These are phyloP conservation scores for Metarhizium sp. DNA, from an alignment of 2,329 filamentous ascomycete genomes.

Conservation along the genomic window DNA sequence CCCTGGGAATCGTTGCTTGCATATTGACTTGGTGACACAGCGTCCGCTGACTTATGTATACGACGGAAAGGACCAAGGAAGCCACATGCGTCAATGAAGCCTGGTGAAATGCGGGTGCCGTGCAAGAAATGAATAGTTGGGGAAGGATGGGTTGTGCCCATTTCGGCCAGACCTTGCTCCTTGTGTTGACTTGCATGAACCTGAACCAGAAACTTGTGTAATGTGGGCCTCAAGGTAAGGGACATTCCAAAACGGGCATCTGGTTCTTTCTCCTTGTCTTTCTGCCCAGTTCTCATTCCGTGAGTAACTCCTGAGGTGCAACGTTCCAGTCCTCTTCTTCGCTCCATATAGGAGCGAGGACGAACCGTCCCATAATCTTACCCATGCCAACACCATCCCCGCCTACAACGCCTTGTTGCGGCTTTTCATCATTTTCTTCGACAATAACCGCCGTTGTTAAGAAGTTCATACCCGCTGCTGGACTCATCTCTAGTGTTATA, in stretches of 20 bases:
- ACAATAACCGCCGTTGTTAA: slow-evolving; percentile 50
- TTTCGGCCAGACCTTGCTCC: neutral
- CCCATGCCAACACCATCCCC: slow-evolving; percentile 53
- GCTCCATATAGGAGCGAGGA: slow-evolving; percentile 47
- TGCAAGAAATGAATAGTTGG: too few relatives aligned
- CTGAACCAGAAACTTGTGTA: neutral
- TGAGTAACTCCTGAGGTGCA: slow-evolving; percentile 23
- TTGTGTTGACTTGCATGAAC: neutral
- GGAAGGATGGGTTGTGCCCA: too few relatives aligned
- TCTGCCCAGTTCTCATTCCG: neutral
- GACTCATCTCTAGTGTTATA: slow-evolving; percentile 39
- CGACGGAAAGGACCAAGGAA: too few relatives aligned
- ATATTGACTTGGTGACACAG: neutral
- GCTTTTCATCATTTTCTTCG: slow-evolving; percentile 46
- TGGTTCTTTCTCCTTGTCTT: neutral
- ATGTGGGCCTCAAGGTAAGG: neutral
- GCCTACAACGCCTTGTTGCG: slow-evolving; percentile 27
- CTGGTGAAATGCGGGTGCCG: too few relatives aligned
- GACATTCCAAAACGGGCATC: neutral
- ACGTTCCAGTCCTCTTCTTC: slow-evolving; percentile 49
- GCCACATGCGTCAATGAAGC: too few relatives aligned
- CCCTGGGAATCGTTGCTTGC: neutral
- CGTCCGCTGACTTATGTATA: neutral
- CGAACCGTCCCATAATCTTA: slow-evolving; percentile 52
- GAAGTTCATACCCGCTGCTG: slow-evolving; percentile 45